These are phyloP conservation scores for Apiotrichum siamense DNA, from an alignment of 1,284 basidiomycete genomes.

Conservation along the genomic window DNA sequence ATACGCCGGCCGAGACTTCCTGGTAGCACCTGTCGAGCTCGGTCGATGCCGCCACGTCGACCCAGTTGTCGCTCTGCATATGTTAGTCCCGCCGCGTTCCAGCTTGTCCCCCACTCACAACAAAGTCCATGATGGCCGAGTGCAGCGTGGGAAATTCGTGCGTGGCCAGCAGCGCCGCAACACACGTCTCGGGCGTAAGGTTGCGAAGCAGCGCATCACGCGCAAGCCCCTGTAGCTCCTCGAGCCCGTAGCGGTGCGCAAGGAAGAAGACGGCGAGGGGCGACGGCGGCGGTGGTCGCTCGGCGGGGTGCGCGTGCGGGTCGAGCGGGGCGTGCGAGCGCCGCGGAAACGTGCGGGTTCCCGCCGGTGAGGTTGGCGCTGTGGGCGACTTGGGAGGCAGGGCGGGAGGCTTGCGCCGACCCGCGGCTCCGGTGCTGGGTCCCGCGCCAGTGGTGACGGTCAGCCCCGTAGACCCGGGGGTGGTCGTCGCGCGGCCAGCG, in stretches of 20 bases:
- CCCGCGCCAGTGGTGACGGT: not conserved
- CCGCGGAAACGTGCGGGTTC: conserved; percentile 16
- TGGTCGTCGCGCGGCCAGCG: not conserved
- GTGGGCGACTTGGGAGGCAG: not conserved
- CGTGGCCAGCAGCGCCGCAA: conserved; percentile 55
- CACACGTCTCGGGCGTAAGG: conserved; percentile 64
- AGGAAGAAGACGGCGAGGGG: conserved; percentile 71
- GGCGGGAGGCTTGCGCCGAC: no score
- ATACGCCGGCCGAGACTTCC: conserved; percentile 39
- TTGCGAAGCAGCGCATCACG: conserved; percentile 68
- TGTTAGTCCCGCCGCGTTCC: not conserved
- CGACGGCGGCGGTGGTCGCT: conserved; percentile 49
- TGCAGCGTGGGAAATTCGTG: conserved; percentile 38
- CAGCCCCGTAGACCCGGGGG: not conserved
- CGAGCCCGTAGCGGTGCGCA: conserved; percentile 70
- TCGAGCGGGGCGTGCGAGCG: conserved; percentile 50
- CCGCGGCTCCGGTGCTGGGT: conserved; percentile 4
- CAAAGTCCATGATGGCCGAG: conserved; percentile 30
- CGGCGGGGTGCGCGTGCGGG: conserved; percentile 67
- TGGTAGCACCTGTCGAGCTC: conserved; percentile 36
- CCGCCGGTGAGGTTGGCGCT: conserved; percentile 9
- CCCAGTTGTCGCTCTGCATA: conserved; percentile 29
- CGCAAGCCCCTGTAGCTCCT: conserved; percentile 60
- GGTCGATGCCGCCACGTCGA: conserved; percentile 21
- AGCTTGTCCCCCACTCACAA: conserved; percentile 21